phyloP scores from a whole-genome alignment of 768 basidiomycete species.

The Tylopilus subfusipes region DNA sequence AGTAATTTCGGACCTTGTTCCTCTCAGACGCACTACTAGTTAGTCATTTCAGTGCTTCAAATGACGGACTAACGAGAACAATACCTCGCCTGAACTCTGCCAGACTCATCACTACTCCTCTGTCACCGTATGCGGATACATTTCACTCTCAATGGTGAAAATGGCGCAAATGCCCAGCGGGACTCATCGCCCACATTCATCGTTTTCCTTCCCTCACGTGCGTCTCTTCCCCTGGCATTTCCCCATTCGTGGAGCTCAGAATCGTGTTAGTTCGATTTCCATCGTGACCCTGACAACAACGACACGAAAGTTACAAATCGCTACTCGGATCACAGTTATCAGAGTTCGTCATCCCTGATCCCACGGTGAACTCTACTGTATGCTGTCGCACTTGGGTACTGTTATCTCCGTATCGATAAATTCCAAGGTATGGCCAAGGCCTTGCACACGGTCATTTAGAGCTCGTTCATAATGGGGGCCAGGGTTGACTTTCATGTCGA shows the following conservation, averaged over 20 bases:
- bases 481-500: conserved; percentile 12
- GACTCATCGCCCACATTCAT: too few relatives aligned
- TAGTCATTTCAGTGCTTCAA: neutral
- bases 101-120: too few relatives aligned
- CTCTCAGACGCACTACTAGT: neutral
- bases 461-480: conserved; percentile 15
- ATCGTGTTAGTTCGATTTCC: neutral
- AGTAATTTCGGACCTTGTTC: neutral
- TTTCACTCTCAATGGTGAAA: too few relatives aligned
- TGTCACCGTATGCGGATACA: too few relatives aligned
- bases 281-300: conserved; percentile 13
- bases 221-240: too few relatives aligned
- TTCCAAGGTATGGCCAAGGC: neutral
- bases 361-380: conserved; percentile 7
- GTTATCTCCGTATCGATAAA: conserved; percentile 16
- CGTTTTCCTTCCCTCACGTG: too few relatives aligned
- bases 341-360: conserved; percentile 12
- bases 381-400: neutral
- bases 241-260: neutral
- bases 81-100: too few relatives aligned
- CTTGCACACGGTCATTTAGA: conserved; percentile 27
- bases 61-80: neutral
- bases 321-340: conserved; percentile 19
- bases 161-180: too few relatives aligned
- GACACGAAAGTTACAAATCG: neutral